Evolutionary conservation across 2,329 filamentous ascomycete species (phyloP).

Genomic region (Cryphonectria radicalis): DNA sequence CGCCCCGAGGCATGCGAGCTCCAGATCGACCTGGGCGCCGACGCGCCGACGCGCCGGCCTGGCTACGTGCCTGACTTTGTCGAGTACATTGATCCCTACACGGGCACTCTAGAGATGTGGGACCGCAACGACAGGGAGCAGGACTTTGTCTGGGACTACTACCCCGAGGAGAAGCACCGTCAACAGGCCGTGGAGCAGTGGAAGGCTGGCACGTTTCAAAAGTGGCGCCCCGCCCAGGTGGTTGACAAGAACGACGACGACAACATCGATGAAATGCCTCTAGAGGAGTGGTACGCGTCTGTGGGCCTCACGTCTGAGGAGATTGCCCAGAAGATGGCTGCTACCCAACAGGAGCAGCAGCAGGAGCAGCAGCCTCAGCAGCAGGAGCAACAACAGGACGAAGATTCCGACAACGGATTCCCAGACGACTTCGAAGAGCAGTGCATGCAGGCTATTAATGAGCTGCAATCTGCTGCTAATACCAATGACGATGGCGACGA

Average conservation of each 20-base stretch:
- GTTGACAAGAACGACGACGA: not conserved
- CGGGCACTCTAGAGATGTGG: not conserved
- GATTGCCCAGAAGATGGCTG: too few species aligned
- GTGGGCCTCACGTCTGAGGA: not conserved
- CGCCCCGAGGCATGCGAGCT: not conserved
- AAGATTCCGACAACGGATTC: not conserved
- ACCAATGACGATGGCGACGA: not conserved
- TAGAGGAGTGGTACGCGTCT: not conserved
- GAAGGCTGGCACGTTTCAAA: not conserved
- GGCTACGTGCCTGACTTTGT: not conserved
- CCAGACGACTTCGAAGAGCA: not conserved
- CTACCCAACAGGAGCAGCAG: too few species aligned
- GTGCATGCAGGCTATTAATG: not conserved
- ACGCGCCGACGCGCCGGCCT: not conserved
- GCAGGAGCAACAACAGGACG: not conserved
- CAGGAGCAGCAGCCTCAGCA: too few species aligned
- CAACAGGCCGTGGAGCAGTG: not conserved
- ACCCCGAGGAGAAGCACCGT: not conserved
- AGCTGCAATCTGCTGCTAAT: not conserved
- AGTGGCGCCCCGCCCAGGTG: not conserved
- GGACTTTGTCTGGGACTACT: not conserved
- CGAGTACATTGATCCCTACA: not conserved
- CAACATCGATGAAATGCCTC: not conserved
- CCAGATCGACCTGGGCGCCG: not conserved
- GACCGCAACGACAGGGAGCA: conserved; percentile 11